Evolutionary conservation across 2,329 filamentous ascomycete genomes (phyloP).

Genomic region (Didymella keratinophila): DNA sequence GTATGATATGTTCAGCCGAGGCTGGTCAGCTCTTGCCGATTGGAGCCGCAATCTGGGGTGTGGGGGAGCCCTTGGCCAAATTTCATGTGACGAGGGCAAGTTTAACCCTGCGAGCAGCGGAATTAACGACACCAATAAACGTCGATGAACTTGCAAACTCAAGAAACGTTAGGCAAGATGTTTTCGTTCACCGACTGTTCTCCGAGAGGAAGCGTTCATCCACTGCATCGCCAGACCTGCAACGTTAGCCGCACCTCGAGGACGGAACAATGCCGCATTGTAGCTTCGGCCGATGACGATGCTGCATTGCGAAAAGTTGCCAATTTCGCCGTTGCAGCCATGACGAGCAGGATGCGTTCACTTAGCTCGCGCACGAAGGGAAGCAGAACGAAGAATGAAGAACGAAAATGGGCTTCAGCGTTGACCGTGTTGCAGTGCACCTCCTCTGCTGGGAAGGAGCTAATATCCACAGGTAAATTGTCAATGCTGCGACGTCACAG

Average conservation of each 20-base stretch:
- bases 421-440: neutral
- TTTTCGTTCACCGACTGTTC: conserved; percentile 2
- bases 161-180: neutral
- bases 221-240: neutral
- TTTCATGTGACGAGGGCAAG: conserved; percentile 14
- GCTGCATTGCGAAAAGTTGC: neutral
- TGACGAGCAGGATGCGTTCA: neutral
- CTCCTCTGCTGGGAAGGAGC: neutral
- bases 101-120: neutral
- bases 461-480: too few species aligned
- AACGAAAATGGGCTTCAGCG: neutral
- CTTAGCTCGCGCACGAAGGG: neutral
- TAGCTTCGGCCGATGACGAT: conserved; percentile 12
- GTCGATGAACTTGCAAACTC: too few species aligned
- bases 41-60: conserved; percentile 24
- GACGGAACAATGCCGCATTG: conserved; percentile 6
- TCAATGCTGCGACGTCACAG: neutral
- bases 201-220: neutral
- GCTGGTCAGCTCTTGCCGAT: conserved; percentile 21
- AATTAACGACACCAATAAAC: neutral
- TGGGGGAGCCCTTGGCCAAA: conserved; percentile 9
- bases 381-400: neutral
- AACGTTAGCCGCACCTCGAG: neutral
- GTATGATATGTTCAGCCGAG: conserved; percentile 11
- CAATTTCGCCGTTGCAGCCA: neutral